Conservation (phyloP, 352 stramenopile species). For the Stramenopiles sp. region DNA sequence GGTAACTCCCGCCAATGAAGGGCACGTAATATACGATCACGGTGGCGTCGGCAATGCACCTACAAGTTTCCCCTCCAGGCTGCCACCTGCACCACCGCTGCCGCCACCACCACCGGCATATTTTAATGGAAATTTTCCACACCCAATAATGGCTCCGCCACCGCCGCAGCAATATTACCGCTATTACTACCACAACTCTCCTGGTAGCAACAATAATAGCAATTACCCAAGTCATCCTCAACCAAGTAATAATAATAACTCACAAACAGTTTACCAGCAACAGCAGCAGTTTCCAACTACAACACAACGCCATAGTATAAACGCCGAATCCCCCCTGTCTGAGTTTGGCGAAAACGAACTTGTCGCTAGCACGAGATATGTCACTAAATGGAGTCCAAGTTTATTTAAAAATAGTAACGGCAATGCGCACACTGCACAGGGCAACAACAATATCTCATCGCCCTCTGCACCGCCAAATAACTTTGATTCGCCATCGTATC, state of each 20-base stretch:
- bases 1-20: no score
- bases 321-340: neutral
- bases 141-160: neutral
- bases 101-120: neutral
- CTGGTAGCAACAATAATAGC: neutral
- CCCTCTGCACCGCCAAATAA: neutral
- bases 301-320: neutral
- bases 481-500: neutral
- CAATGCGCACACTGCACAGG: neutral
- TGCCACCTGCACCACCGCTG: neutral
- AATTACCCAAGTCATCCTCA: neutral
- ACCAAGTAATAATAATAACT: neutral
- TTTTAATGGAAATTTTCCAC: neutral
- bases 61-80: neutral
- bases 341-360: constrained; percentile 6
- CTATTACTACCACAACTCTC: neutral
- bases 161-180: neutral
- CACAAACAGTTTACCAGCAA: neutral
- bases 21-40: no score
- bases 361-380: neutral
- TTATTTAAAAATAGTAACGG: neutral
- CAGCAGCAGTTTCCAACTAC: neutral
- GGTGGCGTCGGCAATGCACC: neutral
- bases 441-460: neutral
- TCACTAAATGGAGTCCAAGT: constrained; percentile 10